Percentiles rank a stretch among this genome's conserved stretches.
phyloP scores from a whole-genome alignment of 73 alveolate genomes.

The Urostyla sp. region DNA sequence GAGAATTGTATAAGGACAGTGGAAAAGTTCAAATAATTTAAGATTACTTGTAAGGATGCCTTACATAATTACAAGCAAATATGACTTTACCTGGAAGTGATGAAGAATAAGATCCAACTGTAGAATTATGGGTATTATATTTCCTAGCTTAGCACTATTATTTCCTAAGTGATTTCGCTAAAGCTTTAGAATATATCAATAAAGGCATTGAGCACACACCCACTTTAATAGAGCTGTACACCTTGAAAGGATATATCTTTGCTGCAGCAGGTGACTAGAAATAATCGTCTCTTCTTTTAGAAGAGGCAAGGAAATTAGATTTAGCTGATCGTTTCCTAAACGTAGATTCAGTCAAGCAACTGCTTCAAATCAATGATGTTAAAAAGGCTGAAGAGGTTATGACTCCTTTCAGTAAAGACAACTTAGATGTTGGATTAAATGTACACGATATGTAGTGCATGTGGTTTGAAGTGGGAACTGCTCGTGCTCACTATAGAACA shows the following conservation, averaged over 20 bases:
- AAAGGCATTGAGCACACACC: slow-evolving; percentile 96
- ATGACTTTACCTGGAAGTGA: slow-evolving; percentile 58
- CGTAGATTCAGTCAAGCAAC: slow-evolving; percentile 87
- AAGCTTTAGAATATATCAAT: slow-evolving; percentile 83
- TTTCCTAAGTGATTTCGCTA: slow-evolving; percentile 77
- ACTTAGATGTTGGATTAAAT: slow-evolving; percentile 80
- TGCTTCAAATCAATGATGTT: slow-evolving; percentile 77
- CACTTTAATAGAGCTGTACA: slow-evolving; percentile 87
- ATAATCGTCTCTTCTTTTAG: slow-evolving; percentile 80
- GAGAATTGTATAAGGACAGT: slow-evolving; percentile 55
- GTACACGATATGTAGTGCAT: slow-evolving; percentile 90
- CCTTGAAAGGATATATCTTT: slow-evolving; percentile 89
- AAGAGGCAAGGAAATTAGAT: slow-evolving; percentile 90
- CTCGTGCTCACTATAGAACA: slow-evolving; percentile 78
- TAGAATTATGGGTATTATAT: slow-evolving; percentile 67
- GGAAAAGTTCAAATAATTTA: slow-evolving; percentile 61
- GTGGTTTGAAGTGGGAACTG: slow-evolving; percentile 95
- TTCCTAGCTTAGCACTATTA: slow-evolving; percentile 85
- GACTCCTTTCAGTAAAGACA: slow-evolving; percentile 89
- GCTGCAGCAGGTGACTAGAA: slow-evolving; percentile 83
- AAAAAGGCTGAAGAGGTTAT: slow-evolving; percentile 87
- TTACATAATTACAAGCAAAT: slow-evolving; percentile 40
- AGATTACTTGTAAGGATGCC: slow-evolving; percentile 52
- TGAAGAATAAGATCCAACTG: slow-evolving; percentile 71
- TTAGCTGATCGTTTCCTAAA: slow-evolving; percentile 94